Base-by-base conservation (phyloP, 768 basidiomycete species). In the Rhodotorula kratochvilovae region DNA sequence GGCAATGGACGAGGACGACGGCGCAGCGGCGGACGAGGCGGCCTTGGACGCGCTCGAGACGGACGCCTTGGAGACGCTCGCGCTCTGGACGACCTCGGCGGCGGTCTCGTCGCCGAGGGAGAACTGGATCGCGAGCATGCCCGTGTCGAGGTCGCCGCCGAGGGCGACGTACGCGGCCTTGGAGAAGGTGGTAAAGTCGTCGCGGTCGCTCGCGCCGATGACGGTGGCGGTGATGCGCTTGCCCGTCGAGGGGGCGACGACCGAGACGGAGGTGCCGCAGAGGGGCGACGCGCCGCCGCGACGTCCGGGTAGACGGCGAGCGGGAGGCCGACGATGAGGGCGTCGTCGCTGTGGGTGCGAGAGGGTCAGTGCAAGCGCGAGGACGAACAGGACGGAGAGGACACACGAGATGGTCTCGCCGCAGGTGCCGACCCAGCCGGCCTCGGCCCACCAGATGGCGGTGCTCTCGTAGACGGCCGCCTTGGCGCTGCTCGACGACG, bases 391-490 rank as follows among this genome's bases (percentile, higher is more conserved):
- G 42, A 27, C 7, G 54, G 39, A 13, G 39, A 39, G 39, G 23
- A 54, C 61, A 54, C 45, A 68, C 67, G 43, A 35, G 60, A 61
- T 56, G 27, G 13, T 17, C 39, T 58, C 65, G 35, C 65, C 65
- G 70, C 70, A 71, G 25, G 70, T 63, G 25, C 39, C 56, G 61
- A 63, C 46, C 70, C 70, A 71, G 19, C 65, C 65, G 8, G 61
- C 48, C 50, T 63, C 65, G n/a, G 70, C 65, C 61, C 66, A 71
- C 61, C 61, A 71, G 55, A 71, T 71, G 25, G 70, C 70, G 25
- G 61, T 67, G 10, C 65, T 59, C 29, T 55, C 43, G 70, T 71
- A 71, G 25, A 25, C 21, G 13, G 31, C 19, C 55, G 29, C 2
- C 54, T 46, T 46, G 45, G 45, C 42, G 42, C 16, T 16, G 16